Conservation (phyloP, 2,329 filamentous ascomycete species). For the Sporothrix protearum region DNA sequence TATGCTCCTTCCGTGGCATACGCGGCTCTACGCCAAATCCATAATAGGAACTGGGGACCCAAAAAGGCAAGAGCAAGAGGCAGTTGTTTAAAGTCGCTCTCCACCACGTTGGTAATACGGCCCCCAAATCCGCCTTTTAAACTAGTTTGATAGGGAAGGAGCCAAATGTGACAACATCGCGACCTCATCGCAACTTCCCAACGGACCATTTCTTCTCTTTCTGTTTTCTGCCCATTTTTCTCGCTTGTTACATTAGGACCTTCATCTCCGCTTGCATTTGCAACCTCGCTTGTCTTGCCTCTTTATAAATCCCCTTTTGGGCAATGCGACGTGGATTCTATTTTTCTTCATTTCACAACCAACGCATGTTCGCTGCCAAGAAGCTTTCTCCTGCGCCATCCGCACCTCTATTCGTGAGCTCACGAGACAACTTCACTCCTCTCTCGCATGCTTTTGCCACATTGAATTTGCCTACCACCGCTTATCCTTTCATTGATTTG, state of each 20-base stretch:
- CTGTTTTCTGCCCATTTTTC: not conserved
- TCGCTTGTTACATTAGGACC: not conserved
- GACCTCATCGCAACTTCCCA: constrained; percentile 15
- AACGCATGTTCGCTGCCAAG: not conserved
- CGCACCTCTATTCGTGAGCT: not conserved
- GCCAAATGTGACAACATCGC: constrained; percentile 7
- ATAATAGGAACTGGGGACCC: not conserved
- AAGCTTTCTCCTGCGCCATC: not conserved
- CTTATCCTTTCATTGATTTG: not conserved
- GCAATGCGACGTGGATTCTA: not conserved
- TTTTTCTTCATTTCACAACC: not conserved
- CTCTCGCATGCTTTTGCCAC: too few species aligned
- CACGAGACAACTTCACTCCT: not conserved
- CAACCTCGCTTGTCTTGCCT: not conserved
- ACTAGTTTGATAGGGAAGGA: not conserved
- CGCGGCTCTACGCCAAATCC: not conserved
- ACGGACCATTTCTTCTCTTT: not conserved
- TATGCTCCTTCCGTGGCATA: constrained; percentile 7
- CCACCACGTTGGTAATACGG: not conserved
- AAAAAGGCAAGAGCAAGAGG: not conserved
- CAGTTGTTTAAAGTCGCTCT: not conserved
- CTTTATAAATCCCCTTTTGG: not conserved
- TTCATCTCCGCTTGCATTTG: not conserved
- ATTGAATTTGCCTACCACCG: not conserved
- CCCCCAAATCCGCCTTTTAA: not conserved